Conservation (phyloP, 768 basidiomycete species). For the Dioszegia crocea region DNA sequence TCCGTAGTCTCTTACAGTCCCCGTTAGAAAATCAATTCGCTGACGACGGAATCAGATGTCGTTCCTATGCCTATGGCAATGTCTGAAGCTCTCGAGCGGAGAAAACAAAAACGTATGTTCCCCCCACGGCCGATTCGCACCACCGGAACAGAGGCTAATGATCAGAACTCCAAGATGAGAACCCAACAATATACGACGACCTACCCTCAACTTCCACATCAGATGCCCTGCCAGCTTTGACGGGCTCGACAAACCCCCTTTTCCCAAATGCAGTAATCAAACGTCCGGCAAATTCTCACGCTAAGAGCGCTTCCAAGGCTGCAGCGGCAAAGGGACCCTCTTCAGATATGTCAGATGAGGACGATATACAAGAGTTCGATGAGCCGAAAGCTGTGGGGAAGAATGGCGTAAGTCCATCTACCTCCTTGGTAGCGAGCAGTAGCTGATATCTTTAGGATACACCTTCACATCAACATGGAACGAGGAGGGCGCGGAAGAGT, state of each 20-base stretch:
- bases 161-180: constrained; percentile 28
- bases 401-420: background rate
- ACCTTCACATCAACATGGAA: background rate
- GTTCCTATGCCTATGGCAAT: constrained; percentile 42
- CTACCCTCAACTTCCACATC: constrained; percentile 1
- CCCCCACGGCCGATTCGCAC: background rate
- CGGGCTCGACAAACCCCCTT: constrained; percentile 38
- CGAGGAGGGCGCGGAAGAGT: background rate
- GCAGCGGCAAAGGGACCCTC: background rate
- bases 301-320: constrained; percentile 17
- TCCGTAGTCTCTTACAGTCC: background rate
- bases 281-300: constrained; percentile 36
- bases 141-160: background rate
- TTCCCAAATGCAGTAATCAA: constrained; percentile 42
- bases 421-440: background rate
- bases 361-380: background rate
- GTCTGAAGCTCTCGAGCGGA: constrained; percentile 36
- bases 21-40: background rate
- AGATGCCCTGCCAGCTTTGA: constrained; percentile 32
- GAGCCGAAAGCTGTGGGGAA: background rate
- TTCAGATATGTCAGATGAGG: background rate
- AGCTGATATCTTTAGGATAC: background rate
- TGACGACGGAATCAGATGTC: constrained; percentile 30
- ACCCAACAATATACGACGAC: constrained; percentile 28
- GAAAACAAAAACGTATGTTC: constrained; percentile 33